Base-by-base conservation (phyloP, 345 rosid species). In the Salix caprea region DNA sequence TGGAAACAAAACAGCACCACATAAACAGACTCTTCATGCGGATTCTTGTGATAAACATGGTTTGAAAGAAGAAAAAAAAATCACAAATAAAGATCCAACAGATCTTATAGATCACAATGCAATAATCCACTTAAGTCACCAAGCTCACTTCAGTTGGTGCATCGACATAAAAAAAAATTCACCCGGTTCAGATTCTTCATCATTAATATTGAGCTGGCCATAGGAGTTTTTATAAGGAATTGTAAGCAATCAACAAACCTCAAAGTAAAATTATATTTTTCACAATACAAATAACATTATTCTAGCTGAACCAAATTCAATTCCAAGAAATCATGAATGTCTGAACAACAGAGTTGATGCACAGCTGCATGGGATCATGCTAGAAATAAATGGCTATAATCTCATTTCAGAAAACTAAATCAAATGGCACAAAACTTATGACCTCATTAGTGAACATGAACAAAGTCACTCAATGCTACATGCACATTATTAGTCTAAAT, bases 1-100 rank as follows among this genome's bases (percentile, higher is more conserved):
- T 87, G 82, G 4, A 28, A 70, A 72, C 65, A 52, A 52, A 56
- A 39, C 1, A 16, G 46, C 48, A 60, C 28, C 52, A 5, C 28
- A 46, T 62, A 6, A 69, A 52, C 18, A 19, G 24, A 39, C 40
- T 66, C 26, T 19, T 66, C 69, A 66, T 34, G 13, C 1, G 7
- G 40, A 66, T 30, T 18, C 40, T n/a, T 58, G 23, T 58, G 12
- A 58, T 56, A 23, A n/a, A 58, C 23, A 56, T 58, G 62, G 23
- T 23, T 58, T 21, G 23, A n/a, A 50, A n/a, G n/a, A n/a, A n/a
- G n/a, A n/a, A 50, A 18, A 50, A 16, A 6, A 7, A 58, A 1
- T 58, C 26, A 58, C 12, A 58, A n/a, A n/a, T n/a, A 58, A 58
- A n/a, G 64, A n/a, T 58, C 61, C 64, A n/a, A 23, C 64, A 58